These are phyloP conservation scores for Gossypium stocksii DNA, from an alignment of 345 rosid genomes.

Conservation along the genomic window DNA sequence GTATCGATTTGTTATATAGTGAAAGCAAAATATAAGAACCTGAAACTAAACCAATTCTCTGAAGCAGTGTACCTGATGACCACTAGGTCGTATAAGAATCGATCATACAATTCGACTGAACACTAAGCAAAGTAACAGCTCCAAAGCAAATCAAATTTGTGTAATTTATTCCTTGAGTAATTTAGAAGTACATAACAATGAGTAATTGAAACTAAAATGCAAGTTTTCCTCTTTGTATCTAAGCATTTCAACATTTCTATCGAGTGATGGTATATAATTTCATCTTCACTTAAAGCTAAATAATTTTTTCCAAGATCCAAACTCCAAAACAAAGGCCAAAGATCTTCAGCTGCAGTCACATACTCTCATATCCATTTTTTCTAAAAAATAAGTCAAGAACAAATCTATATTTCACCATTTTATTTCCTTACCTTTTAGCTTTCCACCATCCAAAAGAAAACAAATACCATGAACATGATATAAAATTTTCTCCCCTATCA, in stretches of 20 bases:
- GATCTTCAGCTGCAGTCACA: neutral
- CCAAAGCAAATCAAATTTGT: constrained; percentile 1
- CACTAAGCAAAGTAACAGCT: neutral
- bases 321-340: neutral
- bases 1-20: neutral
- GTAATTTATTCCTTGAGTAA: too few species aligned
- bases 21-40: neutral
- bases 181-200: too few species aligned
- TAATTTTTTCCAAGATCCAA: neutral
- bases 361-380: neutral
- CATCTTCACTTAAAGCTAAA: neutral
- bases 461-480: neutral
- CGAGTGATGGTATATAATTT: neutral
- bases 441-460: neutral
- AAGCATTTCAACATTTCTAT: neutral
- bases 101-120: neutral
- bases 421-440: neutral
- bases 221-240: neutral
- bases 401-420: neutral
- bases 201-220: neutral
- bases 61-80: neutral
- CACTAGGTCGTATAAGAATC: neutral
- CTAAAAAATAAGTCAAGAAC: neutral
- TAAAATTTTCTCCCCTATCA: neutral
- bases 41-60: neutral